Base-by-base conservation (phyloP, 1,284 basidiomycete genomes). In the Violaceomyces palustris region DNA sequence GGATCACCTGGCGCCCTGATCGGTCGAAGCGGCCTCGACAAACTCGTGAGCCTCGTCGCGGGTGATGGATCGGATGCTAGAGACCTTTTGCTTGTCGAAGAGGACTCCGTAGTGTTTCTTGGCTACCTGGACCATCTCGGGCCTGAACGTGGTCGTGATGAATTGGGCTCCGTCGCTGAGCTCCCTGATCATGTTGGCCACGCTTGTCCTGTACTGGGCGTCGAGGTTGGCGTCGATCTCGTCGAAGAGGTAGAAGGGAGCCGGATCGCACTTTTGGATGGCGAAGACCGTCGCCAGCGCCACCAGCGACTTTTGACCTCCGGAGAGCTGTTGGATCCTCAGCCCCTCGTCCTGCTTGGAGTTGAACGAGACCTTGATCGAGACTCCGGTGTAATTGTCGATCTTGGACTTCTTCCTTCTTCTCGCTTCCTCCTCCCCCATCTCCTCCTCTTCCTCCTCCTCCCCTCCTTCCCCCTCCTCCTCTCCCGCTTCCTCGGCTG, bases 71-170 rank as follows among this genome's bases (percentile, higher is more conserved):
- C 85, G 80, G 45, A 93, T 88, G 3, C 85, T 87, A 49, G 73
- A 74, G 53, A 98, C 77, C 75, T 98, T 98, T 69, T 92, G 87
- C 61, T 86, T 88, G 74, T 93, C 90, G 77, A 97, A 98, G 52
- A 94, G 78, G n/a, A 99, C 94, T n/a, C 94, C 94, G 60, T 96
- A 97, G 73, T 92, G 94, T 70, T 92, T 89, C 74, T 94, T 89
- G 0, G 92, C 91, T 2, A 87, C 85, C 8, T 87, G 86, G 49
- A 97, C 80, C 87, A 98, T 90, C 76, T 99, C 94, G 0, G 91
- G 87, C 46, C 93, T 80, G 82, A 99, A 99, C 2, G 94, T 99
- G 2, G 94, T 99, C 22, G 89, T 93, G 74, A 99, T 94, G 75
- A 98, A 98, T 74, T 99, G 94, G 0, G 88, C 93, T 2, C 82